Percentiles rank a stretch among this genome's conserved stretches.
Conservation (phyloP, 257 asterid genomes). For the Craterostigma plantagineum region DNA sequence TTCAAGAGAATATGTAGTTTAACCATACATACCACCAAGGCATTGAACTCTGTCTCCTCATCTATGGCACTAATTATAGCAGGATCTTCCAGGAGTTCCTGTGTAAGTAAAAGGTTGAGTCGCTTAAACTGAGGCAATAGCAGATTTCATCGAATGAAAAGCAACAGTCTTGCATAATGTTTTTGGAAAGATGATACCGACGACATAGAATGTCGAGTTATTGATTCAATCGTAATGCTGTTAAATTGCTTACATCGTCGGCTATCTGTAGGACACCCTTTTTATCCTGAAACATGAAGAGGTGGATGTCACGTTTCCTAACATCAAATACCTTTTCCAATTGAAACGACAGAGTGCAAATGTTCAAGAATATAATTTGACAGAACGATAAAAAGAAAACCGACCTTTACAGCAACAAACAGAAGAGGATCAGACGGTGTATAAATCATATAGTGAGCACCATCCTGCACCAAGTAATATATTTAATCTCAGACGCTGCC, state of each 20-base stretch:
- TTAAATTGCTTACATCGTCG: conserved; percentile 59
- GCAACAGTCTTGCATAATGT: too few relatives aligned
- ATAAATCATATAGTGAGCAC: conserved; percentile 93
- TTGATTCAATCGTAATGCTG: too few relatives aligned
- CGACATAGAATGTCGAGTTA: too few relatives aligned
- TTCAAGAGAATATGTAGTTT: conserved; percentile 10
- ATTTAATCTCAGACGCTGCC: too few relatives aligned
- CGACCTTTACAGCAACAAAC: conserved; percentile 84
- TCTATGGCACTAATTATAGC: conserved; percentile 66
- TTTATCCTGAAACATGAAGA: conserved; percentile 39
- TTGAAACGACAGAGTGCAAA: neutral
- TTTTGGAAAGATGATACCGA: too few relatives aligned
- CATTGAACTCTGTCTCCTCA: conserved; percentile 96
- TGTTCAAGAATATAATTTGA: neutral
- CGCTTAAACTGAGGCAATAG: too few relatives aligned
- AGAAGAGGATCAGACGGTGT: conserved; percentile 98
- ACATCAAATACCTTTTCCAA: neutral
- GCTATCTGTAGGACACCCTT: conserved; percentile 66
- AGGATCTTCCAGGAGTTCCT: conserved; percentile 96
- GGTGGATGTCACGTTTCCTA: neutral
- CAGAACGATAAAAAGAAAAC: conserved; percentile 1
- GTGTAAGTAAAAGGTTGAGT: conserved; percentile 6
- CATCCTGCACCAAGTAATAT: conserved; percentile 45
- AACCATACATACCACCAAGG: conserved; percentile 58
- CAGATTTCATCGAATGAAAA: too few relatives aligned